Evolutionary conservation across 768 basidiomycete genomes (phyloP).

Genomic region (Russula olivacea): DNA sequence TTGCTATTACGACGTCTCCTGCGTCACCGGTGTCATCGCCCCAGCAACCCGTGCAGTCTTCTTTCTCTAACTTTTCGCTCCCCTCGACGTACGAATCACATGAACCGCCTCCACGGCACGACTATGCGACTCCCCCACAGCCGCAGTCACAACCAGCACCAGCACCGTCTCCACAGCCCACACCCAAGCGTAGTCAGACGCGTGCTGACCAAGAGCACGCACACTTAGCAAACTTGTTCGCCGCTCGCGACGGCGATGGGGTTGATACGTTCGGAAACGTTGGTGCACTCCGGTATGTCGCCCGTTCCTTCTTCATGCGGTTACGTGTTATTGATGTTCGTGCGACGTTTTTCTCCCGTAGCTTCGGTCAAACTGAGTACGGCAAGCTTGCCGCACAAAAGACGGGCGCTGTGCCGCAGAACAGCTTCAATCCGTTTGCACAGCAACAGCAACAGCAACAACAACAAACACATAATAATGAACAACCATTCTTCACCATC

Average conservation of each 20-base stretch:
- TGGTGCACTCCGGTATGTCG: slow-evolving; percentile 59
- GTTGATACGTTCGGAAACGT: slow-evolving; percentile 94
- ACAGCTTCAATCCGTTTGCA: slow-evolving; percentile 60
- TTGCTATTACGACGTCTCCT: slow-evolving; percentile 46
- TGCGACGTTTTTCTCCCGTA: slow-evolving; percentile 26
- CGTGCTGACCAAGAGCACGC: slow-evolving; percentile 65
- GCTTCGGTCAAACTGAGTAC: slow-evolving; percentile 39
- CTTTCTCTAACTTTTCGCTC: slow-evolving; percentile 54
- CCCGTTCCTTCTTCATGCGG: slow-evolving; percentile 19
- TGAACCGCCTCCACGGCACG: slow-evolving; percentile 38
- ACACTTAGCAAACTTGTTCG: slow-evolving; percentile 75
- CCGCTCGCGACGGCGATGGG: slow-evolving; percentile 80
- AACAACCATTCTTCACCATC: slow-evolving; percentile 35
- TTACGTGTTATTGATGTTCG: not conserved
- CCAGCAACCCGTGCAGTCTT: slow-evolving; percentile 32
- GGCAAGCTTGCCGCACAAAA: slow-evolving; percentile 29
- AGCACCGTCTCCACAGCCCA: slow-evolving; percentile 21
- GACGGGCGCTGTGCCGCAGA: slow-evolving; percentile 33
- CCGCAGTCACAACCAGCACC: slow-evolving; percentile 34
- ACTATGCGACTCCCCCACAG: slow-evolving; percentile 36
- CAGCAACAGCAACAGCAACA: slow-evolving; percentile 38
- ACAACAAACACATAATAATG: slow-evolving; percentile 39
- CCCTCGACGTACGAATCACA: slow-evolving; percentile 54
- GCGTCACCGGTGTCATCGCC: slow-evolving; percentile 33
- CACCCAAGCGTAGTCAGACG: slow-evolving; percentile 29